Evolutionary conservation across 2,329 filamentous ascomycete genomes (phyloP).

Genomic region (Colletotrichum incanum): DNA sequence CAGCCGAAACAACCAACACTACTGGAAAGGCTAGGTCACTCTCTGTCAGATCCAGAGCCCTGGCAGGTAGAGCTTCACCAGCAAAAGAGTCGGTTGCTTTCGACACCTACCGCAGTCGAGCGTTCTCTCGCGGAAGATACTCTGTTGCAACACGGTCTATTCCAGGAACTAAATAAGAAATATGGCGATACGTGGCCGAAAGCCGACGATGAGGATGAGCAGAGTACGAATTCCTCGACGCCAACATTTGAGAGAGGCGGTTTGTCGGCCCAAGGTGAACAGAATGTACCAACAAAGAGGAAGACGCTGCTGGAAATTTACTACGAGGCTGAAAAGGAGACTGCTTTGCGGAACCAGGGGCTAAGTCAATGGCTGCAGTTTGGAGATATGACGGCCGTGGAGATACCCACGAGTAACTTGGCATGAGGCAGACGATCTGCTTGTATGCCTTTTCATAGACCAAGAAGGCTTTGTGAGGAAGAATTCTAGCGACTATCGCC

Average conservation of each 20-base stretch:
- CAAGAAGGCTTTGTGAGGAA: neutral
- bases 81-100: neutral
- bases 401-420: neutral
- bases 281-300: neutral
- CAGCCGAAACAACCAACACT: neutral
- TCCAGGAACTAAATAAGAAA: neutral
- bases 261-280: too few relatives aligned
- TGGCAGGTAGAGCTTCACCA: too few relatives aligned
- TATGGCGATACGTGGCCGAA: neutral
- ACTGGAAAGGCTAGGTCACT: neutral
- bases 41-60: neutral
- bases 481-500: neutral
- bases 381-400: too few relatives aligned
- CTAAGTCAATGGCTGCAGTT: neutral
- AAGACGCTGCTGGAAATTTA: conserved; percentile 3
- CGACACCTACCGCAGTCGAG: neutral
- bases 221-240: neutral
- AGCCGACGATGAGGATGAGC: neutral
- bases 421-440: neutral
- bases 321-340: too few relatives aligned
- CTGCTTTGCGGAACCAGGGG: neutral
- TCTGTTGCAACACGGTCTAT: neutral
- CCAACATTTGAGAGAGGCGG: neutral
- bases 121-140: fast-evolving
- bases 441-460: too few relatives aligned